These are phyloP conservation scores for Acacia acuminata DNA, from an alignment of 306 rosid genomes.

Conservation along the genomic window DNA sequence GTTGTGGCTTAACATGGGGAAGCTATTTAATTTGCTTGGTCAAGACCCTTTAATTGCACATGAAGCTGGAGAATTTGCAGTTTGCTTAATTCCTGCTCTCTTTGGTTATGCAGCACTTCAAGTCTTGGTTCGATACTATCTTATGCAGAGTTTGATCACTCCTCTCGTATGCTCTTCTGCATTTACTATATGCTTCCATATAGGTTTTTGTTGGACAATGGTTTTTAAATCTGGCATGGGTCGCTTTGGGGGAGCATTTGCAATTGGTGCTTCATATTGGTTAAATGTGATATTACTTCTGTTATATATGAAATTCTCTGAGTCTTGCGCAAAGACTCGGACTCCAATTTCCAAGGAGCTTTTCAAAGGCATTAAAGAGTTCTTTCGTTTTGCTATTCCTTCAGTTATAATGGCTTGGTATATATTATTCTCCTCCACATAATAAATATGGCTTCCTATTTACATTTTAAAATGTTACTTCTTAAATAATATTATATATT, in stretches of 20 bases:
- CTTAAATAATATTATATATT: no score
- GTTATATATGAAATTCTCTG: no score
- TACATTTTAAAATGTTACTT: no score
- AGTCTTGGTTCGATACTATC: background rate
- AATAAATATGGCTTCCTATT: no score
- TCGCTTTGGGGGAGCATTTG: background rate
- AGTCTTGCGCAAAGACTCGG: no score
- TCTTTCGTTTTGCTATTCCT: no score
- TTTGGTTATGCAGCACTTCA: background rate
- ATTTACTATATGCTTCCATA: conserved; percentile 54
- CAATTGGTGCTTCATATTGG: background rate
- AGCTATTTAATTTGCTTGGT: conserved; percentile 52
- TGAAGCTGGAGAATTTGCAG: no score
- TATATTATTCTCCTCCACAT: no score
- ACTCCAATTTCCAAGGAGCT: no score
- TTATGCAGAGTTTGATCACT: conserved; percentile 9
- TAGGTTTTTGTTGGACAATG: conserved; percentile 60
- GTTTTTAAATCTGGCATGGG: background rate
- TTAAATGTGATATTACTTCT: no score
- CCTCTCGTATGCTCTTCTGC: conserved; percentile 62
- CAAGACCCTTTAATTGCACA: conserved; percentile 81
- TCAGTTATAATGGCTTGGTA: no score
- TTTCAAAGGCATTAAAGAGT: no score
- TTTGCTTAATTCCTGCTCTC: conserved; percentile 40
- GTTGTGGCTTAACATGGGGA: conserved; percentile 65